phyloP scores from a whole-genome alignment of 306 rosid species.

The Cicer cuneatum region DNA sequence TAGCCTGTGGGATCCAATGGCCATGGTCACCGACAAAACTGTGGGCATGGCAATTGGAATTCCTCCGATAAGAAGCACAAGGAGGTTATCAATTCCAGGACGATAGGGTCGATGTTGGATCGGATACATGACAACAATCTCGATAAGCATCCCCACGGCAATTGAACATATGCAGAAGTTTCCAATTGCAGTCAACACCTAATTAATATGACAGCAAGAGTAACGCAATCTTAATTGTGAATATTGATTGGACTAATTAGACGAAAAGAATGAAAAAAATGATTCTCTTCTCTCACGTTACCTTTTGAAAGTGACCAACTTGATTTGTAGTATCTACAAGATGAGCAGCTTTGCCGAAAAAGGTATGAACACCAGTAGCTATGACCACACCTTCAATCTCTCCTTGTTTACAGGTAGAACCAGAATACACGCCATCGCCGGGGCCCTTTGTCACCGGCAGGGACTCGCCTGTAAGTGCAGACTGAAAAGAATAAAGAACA shows the following conservation, averaged over 20 bases:
- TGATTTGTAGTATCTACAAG: constrained; percentile 95
- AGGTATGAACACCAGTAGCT: constrained; percentile 97
- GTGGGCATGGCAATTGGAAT: constrained; percentile 99
- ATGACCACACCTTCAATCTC: constrained; percentile 97
- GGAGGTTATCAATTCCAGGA: constrained; percentile 96
- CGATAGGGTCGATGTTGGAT: constrained; percentile 90
- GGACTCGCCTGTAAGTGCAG: constrained; percentile 97
- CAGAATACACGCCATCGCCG: constrained; percentile 95
- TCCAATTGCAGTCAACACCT: constrained; percentile 98
- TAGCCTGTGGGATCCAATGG: constrained; percentile 95
- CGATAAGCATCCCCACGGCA: constrained; percentile 91
- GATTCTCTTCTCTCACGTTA: constrained; percentile 36
- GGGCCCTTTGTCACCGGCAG: constrained; percentile 97
- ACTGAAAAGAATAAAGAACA: constrained; percentile 57
- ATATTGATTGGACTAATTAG: background rate
- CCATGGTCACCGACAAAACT: constrained; percentile 97
- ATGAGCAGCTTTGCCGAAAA: constrained; percentile 98
- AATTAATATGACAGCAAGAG: constrained; percentile 25
- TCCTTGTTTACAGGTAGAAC: constrained; percentile 99
- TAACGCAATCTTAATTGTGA: constrained; percentile 29
- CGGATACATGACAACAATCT: constrained; percentile 95
- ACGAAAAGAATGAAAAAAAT: background rate
- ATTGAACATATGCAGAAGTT: constrained; percentile 98
- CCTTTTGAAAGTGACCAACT: constrained; percentile 99
- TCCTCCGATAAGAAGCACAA: constrained; percentile 98